These are phyloP conservation scores for Chernovozyma sophiae-reginae DNA, from an alignment of 1,139 yeast genomes.

Conservation along the genomic window DNA sequence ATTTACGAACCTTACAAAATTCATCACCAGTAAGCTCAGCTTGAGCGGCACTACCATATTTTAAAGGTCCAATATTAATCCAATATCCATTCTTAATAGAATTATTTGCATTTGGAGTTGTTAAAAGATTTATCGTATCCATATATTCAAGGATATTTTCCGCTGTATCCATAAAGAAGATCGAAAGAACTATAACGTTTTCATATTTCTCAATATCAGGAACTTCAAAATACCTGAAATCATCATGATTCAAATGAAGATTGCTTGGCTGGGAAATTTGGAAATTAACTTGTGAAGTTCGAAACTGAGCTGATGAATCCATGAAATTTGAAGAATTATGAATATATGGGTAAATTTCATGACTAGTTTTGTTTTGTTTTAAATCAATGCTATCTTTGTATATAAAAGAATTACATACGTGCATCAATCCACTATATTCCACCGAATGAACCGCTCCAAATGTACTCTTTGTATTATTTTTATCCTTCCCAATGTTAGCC, in stretches of 20 bases:
- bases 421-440: constrained; percentile 73
- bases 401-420: constrained; percentile 54
- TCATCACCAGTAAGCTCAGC: constrained; percentile 72
- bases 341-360: constrained; percentile 56
- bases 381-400: constrained; percentile 21
- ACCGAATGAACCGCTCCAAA: constrained; percentile 57
- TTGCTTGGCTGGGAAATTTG: constrained; percentile 37
- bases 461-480: constrained; percentile 2
- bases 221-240: constrained; percentile 53
- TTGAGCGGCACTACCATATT: constrained; percentile 83
- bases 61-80: constrained; percentile 85
- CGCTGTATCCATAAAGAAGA: constrained; percentile 83
- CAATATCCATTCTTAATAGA: constrained; percentile 49
- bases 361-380: constrained; percentile 7
- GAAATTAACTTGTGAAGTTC: constrained; percentile 38
- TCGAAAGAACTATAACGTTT: constrained; percentile 61
- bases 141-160: constrained; percentile 73
- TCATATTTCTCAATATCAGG: constrained; percentile 26
- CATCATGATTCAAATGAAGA: constrained; percentile 53
- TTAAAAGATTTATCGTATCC: constrained; percentile 51
- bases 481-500: constrained; percentile 28
- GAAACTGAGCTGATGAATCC: constrained; percentile 46
- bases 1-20: constrained; percentile 42
- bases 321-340: constrained; percentile 73
- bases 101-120: constrained; percentile 29